Conservation (phyloP, 768 basidiomycete genomes). For the Collybia nuda region DNA sequence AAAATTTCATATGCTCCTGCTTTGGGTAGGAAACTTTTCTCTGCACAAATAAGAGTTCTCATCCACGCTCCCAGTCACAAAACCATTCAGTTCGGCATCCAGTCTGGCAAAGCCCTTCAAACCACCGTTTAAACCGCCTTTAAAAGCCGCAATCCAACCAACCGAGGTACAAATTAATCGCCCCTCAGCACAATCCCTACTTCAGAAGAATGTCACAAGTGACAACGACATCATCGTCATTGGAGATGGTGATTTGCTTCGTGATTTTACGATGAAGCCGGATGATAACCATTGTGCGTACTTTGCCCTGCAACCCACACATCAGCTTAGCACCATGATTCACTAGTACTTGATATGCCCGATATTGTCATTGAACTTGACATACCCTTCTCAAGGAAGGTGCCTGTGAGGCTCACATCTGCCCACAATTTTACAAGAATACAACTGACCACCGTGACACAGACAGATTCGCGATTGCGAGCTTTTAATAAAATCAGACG, state of each 20-base stretch:
- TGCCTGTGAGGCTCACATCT: slow-evolving; percentile 29
- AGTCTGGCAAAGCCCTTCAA: slow-evolving; percentile 50
- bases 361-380: slow-evolving; percentile 37
- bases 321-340: not conserved
- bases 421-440: slow-evolving; percentile 4
- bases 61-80: slow-evolving; percentile 37
- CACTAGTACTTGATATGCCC: slow-evolving; percentile 15
- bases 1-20: slow-evolving; percentile 29
- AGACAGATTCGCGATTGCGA: slow-evolving; percentile 35
- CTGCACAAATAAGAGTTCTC: not conserved
- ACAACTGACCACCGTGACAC: not conserved
- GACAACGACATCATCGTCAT: slow-evolving; percentile 7
- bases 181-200: not conserved
- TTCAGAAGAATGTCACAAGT: not conserved
- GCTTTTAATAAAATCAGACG: slow-evolving; percentile 38
- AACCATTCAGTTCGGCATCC: slow-evolving; percentile 39
- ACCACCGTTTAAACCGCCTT: slow-evolving; percentile 31
- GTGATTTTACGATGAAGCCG: not conserved
- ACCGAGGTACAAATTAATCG: not conserved
- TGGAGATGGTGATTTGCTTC: not conserved
- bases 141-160: slow-evolving; percentile 11
- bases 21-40: slow-evolving; percentile 25
- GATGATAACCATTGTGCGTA: not conserved
- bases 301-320: not conserved
- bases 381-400: slow-evolving; percentile 36